Percentiles rank a stretch among this genome's conserved stretches.
Conservation (phyloP, 371 early-diverging fungal species). For the Nematocida ausubeli region DNA sequence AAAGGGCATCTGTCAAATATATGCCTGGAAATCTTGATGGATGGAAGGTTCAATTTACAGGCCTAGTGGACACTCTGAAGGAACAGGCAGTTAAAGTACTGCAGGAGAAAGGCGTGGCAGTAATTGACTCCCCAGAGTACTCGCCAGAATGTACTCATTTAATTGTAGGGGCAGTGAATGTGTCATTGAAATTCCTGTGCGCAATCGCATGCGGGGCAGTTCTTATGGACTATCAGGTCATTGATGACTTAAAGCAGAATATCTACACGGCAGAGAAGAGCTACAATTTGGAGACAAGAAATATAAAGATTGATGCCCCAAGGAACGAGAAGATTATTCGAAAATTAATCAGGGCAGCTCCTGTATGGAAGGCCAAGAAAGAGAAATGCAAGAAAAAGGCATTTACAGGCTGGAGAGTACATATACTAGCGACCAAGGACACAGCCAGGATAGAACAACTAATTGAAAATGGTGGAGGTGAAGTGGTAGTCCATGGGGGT, state of each 20-base stretch:
- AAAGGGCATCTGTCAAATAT: not conserved
- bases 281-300: conserved; percentile 5
- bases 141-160: conserved; percentile 63
- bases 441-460: conserved; percentile 12
- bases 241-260: conserved; percentile 54
- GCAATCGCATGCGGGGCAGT: conserved; percentile 60
- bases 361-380: conserved; percentile 19
- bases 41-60: conserved; percentile 66
- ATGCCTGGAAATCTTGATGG: not conserved
- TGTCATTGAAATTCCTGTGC: conserved; percentile 66
- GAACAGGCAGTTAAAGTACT: conserved; percentile 58
- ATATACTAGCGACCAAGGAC: not conserved
- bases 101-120: conserved; percentile 26
- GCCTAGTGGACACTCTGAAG: conserved; percentile 55
- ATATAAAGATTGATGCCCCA: conserved; percentile 13
- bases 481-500: not conserved
- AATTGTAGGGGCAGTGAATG: conserved; percentile 63
- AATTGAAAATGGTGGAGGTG: conserved; percentile 42
- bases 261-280: not conserved
- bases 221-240: conserved; percentile 62
- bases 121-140: conserved; percentile 36
- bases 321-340: conserved; percentile 27
- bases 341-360: conserved; percentile 1
- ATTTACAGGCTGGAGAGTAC: conserved; percentile 65
- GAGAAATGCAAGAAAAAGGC: conserved; percentile 55